Percentiles rank a stretch among this genome's conserved stretches.
Evolutionary conservation across 2,329 filamentous ascomycete genomes (phyloP).

Genomic region (Diaporthe amygdali): DNA sequence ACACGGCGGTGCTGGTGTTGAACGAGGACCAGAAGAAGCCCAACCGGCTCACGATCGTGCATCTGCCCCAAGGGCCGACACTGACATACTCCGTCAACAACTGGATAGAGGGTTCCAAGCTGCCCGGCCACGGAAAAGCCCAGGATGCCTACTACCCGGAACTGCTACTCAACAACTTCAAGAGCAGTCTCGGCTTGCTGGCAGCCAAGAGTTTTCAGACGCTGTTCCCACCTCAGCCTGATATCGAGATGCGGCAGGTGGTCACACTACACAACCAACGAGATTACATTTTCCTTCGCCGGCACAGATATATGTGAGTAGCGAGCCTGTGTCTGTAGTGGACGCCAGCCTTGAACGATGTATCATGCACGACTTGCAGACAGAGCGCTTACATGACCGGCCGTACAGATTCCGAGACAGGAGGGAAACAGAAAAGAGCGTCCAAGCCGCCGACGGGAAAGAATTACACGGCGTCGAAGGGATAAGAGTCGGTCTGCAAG

Average conservation of each 20-base stretch:
- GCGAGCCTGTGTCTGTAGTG: neutral
- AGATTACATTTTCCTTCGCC: constrained; percentile 92
- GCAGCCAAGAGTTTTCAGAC: constrained; percentile 84
- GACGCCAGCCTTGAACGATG: too few relatives aligned
- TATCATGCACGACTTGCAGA: neutral
- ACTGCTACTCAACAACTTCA: constrained; percentile 91
- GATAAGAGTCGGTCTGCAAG: constrained; percentile 86
- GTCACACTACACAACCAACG: constrained; percentile 94
- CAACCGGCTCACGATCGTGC: constrained; percentile 54
- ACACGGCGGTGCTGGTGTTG: constrained; percentile 82
- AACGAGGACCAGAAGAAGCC: constrained; percentile 90
- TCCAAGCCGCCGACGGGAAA: constrained; percentile 81
- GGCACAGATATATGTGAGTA: constrained; percentile 39
- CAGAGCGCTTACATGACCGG: neutral
- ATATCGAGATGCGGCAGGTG: constrained; percentile 86
- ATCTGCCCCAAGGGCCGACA: constrained; percentile 77
- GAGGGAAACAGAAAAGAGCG: constrained; percentile 82
- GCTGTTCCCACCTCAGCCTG: constrained; percentile 80
- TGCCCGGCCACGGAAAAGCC: constrained; percentile 87
- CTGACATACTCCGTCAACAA: constrained; percentile 92
- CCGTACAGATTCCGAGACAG: constrained; percentile 75
- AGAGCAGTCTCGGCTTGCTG: constrained; percentile 86
- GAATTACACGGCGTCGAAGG: constrained; percentile 84
- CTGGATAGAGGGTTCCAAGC: constrained; percentile 85
- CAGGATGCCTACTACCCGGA: constrained; percentile 86